phyloP scores from a whole-genome alignment of 306 rosid species.

The Cucumis melo region DNA sequence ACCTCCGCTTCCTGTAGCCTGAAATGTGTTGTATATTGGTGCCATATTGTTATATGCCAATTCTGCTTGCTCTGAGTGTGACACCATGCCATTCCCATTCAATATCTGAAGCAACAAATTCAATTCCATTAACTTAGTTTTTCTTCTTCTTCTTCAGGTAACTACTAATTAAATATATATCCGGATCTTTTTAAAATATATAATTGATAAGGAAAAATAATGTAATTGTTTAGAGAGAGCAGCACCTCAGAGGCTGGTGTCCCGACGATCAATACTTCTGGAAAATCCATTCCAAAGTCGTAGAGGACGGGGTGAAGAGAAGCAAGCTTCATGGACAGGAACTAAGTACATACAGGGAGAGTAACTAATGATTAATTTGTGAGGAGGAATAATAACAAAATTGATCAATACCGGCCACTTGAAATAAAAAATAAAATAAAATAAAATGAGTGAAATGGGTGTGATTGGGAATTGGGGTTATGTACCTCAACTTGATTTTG shows the following conservation, averaged over 20 bases:
- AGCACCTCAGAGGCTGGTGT: not conserved
- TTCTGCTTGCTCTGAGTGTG: not conserved
- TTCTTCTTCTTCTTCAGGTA: not conserved
- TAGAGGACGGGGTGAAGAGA: constrained; percentile 47
- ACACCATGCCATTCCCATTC: not conserved
- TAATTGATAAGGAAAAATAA: too few species aligned
- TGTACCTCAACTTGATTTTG: constrained; percentile 94
- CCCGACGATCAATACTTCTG: not conserved
- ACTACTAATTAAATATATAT: too few species aligned
- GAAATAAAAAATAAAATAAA: not conserved
- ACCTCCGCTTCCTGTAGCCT: not conserved
- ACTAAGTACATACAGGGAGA: constrained; percentile 20
- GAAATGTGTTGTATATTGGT: not conserved
- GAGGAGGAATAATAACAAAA: too few species aligned
- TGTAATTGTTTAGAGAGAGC: not conserved
- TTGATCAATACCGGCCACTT: too few species aligned
- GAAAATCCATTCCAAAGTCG: constrained; percentile 45
- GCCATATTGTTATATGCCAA: not conserved
- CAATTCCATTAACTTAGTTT: too few species aligned
- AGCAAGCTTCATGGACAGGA: constrained; percentile 79
- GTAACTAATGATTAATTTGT: not conserved
- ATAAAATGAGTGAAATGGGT: not conserved
- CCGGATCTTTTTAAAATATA: too few species aligned
- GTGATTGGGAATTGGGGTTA: not conserved
- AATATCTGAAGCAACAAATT: not conserved